These are phyloP conservation scores for Cyclanthera cordifolia DNA, from an alignment of 306 rosid species.

Conservation along the genomic window DNA sequence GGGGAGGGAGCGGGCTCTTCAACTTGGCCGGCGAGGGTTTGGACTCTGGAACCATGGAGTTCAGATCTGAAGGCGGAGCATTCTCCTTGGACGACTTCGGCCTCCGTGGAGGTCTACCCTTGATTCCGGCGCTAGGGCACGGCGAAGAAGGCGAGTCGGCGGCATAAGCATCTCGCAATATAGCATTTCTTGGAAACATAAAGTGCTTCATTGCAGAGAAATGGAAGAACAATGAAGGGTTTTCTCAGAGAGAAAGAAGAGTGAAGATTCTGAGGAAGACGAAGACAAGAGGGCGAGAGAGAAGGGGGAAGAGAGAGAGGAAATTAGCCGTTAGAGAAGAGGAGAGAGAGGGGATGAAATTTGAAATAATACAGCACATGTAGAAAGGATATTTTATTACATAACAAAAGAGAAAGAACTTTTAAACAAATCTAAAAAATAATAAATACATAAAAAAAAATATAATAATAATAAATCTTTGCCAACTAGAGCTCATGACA, in stretches of 20 bases:
- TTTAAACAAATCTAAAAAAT: too few species aligned
- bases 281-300: slow-evolving; percentile 22
- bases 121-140: slow-evolving; percentile 38
- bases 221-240: background rate
- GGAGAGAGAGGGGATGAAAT: slow-evolving; percentile 16
- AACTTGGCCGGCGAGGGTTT: slow-evolving; percentile 55
- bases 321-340: slow-evolving; percentile 34
- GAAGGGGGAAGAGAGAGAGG: slow-evolving; percentile 15
- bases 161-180: slow-evolving; percentile 35
- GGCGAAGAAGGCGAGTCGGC: slow-evolving; percentile 33
- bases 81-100: slow-evolving; percentile 59
- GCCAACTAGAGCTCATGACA: too few species aligned
- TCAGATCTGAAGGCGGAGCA: slow-evolving; percentile 67
- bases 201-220: slow-evolving; percentile 44
- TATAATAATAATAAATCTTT: too few species aligned
- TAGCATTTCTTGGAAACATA: slow-evolving; percentile 61
- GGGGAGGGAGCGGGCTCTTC: slow-evolving; percentile 73
- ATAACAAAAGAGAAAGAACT: too few species aligned
- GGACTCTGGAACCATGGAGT: slow-evolving; percentile 20
- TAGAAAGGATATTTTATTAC: background rate
- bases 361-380: slow-evolving; percentile 32
- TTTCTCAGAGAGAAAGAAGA: slow-evolving; percentile 6
- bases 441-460: too few species aligned
- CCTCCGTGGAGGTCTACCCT: slow-evolving; percentile 42
- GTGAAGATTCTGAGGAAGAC: slow-evolving; percentile 3